These are phyloP conservation scores for Termitomyces heimii DNA, from an alignment of 768 basidiomycete species.

Conservation along the genomic window DNA sequence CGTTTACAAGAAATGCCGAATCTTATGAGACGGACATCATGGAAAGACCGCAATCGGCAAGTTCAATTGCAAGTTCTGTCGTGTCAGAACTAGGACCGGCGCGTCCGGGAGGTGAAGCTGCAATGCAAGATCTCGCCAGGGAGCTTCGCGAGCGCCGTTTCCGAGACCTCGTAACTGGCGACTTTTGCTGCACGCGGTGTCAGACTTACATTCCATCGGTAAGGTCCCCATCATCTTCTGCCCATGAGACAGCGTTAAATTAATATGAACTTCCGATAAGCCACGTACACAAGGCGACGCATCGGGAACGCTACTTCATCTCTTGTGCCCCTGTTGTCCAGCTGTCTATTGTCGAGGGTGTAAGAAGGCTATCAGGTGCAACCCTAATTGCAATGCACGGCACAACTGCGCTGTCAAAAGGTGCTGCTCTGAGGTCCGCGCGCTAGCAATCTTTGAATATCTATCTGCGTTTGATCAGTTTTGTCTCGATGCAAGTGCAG, in stretches of 20 bases:
- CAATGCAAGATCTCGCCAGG: not conserved
- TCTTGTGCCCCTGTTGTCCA: not conserved
- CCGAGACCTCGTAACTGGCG: not conserved
- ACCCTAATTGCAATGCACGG: not conserved
- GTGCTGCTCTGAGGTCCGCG: slow-evolving; percentile 6
- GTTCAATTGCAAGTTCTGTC: not conserved
- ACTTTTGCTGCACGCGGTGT: not conserved
- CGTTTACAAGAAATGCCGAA: not conserved
- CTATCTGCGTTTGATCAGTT: slow-evolving; percentile 2
- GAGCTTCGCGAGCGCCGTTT: not conserved
- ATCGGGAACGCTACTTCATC: not conserved
- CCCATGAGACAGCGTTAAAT: not conserved
- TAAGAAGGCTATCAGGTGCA: not conserved
- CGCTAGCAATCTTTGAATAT: slow-evolving; percentile 7
- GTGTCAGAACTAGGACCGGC: not conserved
- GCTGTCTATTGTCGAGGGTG: slow-evolving; percentile 6
- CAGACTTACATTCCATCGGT: not conserved
- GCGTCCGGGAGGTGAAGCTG: not conserved
- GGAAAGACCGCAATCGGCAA: not conserved
- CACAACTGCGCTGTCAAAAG: not conserved
- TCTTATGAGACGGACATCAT: not conserved
- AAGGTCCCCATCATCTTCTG: not conserved
- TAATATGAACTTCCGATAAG: not conserved
- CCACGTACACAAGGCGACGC: not conserved
- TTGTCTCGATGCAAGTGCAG: not conserved